Conservation (phyloP, 441 rosid genomes). For the Cnidoscolus chayamansa region DNA sequence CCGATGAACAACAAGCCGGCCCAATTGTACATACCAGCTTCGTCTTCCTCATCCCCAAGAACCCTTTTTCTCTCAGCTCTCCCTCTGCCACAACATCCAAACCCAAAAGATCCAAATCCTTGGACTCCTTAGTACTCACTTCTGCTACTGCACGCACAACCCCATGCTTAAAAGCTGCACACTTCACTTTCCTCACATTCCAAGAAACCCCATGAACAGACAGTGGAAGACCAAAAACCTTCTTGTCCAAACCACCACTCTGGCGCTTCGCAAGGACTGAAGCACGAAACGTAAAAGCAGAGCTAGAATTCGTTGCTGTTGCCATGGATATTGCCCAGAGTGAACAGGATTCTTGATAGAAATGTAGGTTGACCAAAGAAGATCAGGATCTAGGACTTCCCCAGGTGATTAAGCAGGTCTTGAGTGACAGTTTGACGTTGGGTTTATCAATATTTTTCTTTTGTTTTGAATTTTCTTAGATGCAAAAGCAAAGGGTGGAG, state of each 20-base stretch:
- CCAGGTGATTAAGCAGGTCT: neutral
- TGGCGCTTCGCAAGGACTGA: slow-evolving; percentile 16
- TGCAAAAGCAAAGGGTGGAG: neutral
- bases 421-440: neutral
- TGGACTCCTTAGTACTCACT: slow-evolving; percentile 23
- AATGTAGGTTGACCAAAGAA: neutral
- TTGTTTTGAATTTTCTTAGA: neutral
- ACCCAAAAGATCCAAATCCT: slow-evolving; percentile 25
- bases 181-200: slow-evolving; percentile 23
- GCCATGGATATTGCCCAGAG: slow-evolving; percentile 4
- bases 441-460: neutral
- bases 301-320: neutral
- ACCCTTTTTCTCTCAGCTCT: slow-evolving; percentile 63
- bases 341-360: neutral
- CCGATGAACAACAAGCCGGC: slow-evolving; percentile 52
- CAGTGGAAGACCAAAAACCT: slow-evolving; percentile 22
- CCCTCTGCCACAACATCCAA: slow-evolving; percentile 49
- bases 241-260: slow-evolving; percentile 18
- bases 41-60: slow-evolving; percentile 70
- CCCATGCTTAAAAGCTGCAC: slow-evolving; percentile 7
- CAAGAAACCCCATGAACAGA: slow-evolving; percentile 13
- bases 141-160: slow-evolving; percentile 34
- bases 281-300: neutral
- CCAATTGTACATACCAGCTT: slow-evolving; percentile 74
- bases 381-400: neutral